Evolutionary conservation across 2,329 filamentous ascomycete species (phyloP).

Genomic region (Monilinia aucupariae): DNA sequence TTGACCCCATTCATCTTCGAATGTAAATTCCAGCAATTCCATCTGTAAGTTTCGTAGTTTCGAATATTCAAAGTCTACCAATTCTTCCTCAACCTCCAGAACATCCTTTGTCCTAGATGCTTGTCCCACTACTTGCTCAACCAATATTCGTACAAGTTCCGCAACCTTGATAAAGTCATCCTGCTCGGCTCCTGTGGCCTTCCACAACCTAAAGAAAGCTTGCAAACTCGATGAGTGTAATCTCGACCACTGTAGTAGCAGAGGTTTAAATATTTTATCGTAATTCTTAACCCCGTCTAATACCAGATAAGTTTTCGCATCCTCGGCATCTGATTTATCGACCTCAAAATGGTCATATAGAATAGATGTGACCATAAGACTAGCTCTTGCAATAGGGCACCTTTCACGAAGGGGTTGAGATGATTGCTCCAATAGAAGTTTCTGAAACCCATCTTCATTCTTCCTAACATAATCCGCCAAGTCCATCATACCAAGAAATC

Average conservation of each 20-base stretch:
- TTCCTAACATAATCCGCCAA: conserved; percentile 88
- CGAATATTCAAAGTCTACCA: conserved; percentile 74
- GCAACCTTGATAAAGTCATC: conserved; percentile 91
- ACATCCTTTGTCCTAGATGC: conserved; percentile 78
- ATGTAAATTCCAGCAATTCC: conserved; percentile 83
- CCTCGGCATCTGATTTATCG: conserved; percentile 74
- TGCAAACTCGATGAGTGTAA: conserved; percentile 81
- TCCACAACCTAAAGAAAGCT: conserved; percentile 89
- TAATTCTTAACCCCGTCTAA: conserved; percentile 72
- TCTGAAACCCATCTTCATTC: conserved; percentile 88
- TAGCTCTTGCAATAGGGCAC: conserved; percentile 82
- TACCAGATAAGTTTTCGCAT: conserved; percentile 67
- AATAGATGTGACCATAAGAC: conserved; percentile 78
- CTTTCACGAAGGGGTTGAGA: conserved; percentile 64
- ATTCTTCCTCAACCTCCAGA: conserved; percentile 80
- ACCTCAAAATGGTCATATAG: conserved; percentile 96
- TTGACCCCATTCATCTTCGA: conserved; percentile 90
- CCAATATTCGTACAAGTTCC: conserved; percentile 81
- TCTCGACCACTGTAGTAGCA: conserved; percentile 88
- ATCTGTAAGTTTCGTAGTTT: conserved; percentile 83
- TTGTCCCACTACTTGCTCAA: conserved; percentile 83
- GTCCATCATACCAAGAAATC: conserved; percentile 96
- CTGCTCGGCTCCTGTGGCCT: conserved; percentile 74
- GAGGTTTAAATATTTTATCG: conserved; percentile 78
- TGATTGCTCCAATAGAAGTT: conserved; percentile 83